phyloP scores from a whole-genome alignment of 768 basidiomycete species.

The Trametes cinnabarina region DNA sequence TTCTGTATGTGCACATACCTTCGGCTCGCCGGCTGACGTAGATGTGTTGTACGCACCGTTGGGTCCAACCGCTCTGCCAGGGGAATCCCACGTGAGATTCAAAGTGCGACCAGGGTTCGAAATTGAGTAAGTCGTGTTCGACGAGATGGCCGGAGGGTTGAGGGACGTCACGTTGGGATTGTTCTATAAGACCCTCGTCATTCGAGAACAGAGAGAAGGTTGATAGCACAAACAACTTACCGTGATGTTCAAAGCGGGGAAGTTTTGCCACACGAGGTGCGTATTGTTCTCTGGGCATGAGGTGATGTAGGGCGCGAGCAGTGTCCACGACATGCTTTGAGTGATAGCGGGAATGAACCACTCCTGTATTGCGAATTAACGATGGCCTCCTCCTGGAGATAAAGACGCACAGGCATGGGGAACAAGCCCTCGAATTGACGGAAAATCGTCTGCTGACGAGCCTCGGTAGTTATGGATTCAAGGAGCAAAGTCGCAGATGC shows the following conservation, averaged over 20 bases:
- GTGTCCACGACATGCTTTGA: slow-evolving; percentile 62
- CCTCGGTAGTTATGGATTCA: slow-evolving; percentile 60
- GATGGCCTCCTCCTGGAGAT: not conserved
- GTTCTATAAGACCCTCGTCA: too few species aligned
- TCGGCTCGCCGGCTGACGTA: slow-evolving; percentile 42
- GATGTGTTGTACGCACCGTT: slow-evolving; percentile 52
- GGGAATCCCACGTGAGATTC: slow-evolving; percentile 51
- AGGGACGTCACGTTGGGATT: slow-evolving; percentile 35
- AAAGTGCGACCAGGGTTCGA: slow-evolving; percentile 45
- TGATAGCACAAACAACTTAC: too few species aligned
- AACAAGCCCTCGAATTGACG: slow-evolving; percentile 60
- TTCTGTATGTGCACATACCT: too few species aligned
- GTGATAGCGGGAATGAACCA: slow-evolving; percentile 58
- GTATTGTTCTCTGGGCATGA: slow-evolving; percentile 54
- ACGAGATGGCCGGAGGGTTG: slow-evolving; percentile 48
- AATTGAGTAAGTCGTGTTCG: slow-evolving; percentile 49
- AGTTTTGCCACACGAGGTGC: slow-evolving; percentile 50
- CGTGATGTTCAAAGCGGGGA: slow-evolving; percentile 51
- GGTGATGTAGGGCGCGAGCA: slow-evolving; percentile 51
- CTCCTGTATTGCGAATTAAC: slow-evolving; percentile 16
- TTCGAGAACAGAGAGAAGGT: too few species aligned
- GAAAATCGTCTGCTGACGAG: slow-evolving; percentile 65
- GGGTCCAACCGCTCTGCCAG: slow-evolving; percentile 51
- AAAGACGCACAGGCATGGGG: slow-evolving; percentile 49
- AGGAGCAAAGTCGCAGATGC: slow-evolving; percentile 50